Evolutionary conservation across 148 eudicot genomes (phyloP).

Genomic region (Vaccinium macrocarpon): DNA sequence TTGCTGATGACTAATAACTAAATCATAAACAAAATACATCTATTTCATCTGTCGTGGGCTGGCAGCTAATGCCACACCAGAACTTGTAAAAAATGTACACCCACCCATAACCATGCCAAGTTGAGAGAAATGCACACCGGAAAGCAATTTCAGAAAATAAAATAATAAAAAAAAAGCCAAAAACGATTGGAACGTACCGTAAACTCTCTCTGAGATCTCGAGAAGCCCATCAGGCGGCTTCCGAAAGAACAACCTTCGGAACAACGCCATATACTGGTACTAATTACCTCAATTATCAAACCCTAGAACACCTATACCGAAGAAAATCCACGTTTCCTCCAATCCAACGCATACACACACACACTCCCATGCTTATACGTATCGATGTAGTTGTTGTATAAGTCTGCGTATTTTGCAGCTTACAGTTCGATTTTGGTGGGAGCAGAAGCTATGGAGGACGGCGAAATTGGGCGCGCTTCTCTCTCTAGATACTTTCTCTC

Average conservation of each 20-base stretch:
- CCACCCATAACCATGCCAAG: background rate
- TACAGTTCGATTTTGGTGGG: background rate
- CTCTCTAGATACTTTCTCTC: background rate
- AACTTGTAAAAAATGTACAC: background rate
- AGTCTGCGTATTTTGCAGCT: background rate
- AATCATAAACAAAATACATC: background rate
- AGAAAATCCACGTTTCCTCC: background rate
- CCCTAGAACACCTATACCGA: constrained; percentile 13
- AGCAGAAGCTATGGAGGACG: background rate
- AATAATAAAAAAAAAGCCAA: background rate
- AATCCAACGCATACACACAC: background rate
- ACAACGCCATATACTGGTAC: constrained; percentile 42
- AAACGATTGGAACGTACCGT: constrained; percentile 38
- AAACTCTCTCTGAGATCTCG: constrained; percentile 80
- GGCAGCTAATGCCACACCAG: background rate
- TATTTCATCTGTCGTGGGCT: no score
- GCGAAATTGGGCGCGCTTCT: background rate
- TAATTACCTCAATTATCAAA: constrained; percentile 1
- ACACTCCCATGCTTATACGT: background rate
- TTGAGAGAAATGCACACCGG: background rate
- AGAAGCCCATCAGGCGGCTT: constrained; percentile 93
- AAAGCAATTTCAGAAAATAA: background rate
- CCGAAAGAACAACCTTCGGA: constrained; percentile 69
- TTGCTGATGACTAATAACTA: background rate
- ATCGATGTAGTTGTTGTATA: background rate